These are phyloP conservation scores for Mycena galopus DNA, from an alignment of 768 basidiomycete genomes.

Conservation along the genomic window DNA sequence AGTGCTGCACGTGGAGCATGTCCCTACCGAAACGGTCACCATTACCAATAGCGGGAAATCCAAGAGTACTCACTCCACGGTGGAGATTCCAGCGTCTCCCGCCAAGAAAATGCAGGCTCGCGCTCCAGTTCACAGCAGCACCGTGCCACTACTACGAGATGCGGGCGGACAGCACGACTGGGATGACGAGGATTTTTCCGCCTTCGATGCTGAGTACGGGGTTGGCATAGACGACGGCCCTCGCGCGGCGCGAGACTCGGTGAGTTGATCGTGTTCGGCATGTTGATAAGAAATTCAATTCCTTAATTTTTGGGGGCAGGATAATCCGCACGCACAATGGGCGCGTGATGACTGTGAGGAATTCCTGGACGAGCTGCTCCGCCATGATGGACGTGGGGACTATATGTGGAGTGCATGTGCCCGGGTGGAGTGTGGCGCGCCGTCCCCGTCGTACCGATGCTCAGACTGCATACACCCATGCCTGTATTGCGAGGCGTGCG, in stretches of 20 bases:
- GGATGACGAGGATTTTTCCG: neutral
- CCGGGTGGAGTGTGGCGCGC: no score
- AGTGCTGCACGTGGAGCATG: no score
- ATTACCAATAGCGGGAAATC: no score
- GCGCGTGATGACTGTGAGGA: neutral
- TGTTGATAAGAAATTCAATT: neutral
- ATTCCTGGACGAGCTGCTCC: neutral
- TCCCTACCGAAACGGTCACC: no score
- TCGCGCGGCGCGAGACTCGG: neutral
- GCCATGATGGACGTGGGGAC: constrained; percentile 4
- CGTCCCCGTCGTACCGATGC: neutral
- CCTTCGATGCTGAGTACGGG: neutral
- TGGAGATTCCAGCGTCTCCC: neutral
- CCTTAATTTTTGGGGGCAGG: neutral
- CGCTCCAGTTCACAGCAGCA: neutral
- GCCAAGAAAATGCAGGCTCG: neutral
- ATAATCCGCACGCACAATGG: neutral
- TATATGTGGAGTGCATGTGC: neutral
- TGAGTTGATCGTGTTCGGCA: neutral
- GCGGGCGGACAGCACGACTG: neutral
- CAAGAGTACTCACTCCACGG: no score
- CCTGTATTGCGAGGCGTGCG: neutral
- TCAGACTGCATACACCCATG: neutral
- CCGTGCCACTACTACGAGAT: neutral
- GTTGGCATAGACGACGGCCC: neutral